Evolutionary conservation across 768 basidiomycete genomes (phyloP).

Genomic region (Trametes elegans): DNA sequence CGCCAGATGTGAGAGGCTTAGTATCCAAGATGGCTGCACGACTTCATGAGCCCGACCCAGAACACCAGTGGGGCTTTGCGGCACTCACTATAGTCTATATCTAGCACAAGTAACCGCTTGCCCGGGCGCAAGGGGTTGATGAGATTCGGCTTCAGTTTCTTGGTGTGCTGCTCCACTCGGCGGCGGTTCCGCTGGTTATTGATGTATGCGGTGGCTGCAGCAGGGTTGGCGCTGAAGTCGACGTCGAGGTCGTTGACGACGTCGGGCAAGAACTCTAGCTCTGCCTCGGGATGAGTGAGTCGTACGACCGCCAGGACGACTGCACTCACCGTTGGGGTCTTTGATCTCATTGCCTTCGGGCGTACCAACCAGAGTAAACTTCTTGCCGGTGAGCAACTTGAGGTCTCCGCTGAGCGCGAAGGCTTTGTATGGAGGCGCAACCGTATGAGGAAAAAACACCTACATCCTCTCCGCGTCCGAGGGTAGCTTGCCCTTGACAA

Average conservation of each 20-base stretch:
- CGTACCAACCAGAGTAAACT: slow-evolving; percentile 85
- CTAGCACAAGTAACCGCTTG: slow-evolving; percentile 81
- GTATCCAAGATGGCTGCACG: slow-evolving; percentile 76
- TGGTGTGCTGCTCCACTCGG: slow-evolving; percentile 72
- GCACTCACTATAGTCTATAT: slow-evolving; percentile 82
- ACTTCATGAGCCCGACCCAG: background rate
- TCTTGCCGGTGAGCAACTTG: slow-evolving; percentile 57
- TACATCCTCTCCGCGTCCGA: slow-evolving; percentile 69
- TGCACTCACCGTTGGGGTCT: slow-evolving; percentile 57
- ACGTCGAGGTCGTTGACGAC: slow-evolving; percentile 81
- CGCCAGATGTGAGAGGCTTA: slow-evolving; percentile 79
- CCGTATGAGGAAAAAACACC: slow-evolving; percentile 16
- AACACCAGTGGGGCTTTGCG: no score
- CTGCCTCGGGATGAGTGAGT: slow-evolving; percentile 34
- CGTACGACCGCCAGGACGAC: background rate
- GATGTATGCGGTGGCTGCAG: slow-evolving; percentile 55
- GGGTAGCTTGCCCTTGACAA: slow-evolving; percentile 82
- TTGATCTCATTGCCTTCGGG: slow-evolving; percentile 85
- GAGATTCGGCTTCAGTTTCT: slow-evolving; percentile 61
- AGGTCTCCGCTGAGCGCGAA: slow-evolving; percentile 49
- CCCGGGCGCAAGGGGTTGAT: slow-evolving; percentile 75
- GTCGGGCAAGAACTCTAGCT: slow-evolving; percentile 63
- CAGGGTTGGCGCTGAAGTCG: slow-evolving; percentile 66
- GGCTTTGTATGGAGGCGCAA: background rate
- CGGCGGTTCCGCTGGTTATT: slow-evolving; percentile 81